Base-by-base conservation (phyloP, 495 filamentous ascomycete species). In the Aspergillus sparsus region DNA sequence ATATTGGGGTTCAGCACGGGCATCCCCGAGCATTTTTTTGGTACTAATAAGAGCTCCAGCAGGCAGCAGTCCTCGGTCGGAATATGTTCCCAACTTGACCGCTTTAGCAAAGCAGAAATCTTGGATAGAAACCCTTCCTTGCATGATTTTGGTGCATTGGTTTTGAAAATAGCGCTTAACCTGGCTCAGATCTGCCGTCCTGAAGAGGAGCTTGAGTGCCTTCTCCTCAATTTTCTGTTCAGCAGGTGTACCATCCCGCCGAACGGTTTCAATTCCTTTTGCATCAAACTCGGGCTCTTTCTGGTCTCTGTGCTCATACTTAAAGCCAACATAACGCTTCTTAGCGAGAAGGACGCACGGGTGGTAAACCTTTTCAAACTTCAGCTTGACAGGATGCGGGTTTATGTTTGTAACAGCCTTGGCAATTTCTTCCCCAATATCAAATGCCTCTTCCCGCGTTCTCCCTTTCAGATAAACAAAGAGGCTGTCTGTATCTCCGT, bases 221-320 rank as follows among this genome's bases (percentile, higher is more conserved):
- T 92, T 95, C 75, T 98, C 94, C 77, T 97, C 92, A 62, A 98
- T 97, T 77, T 93, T 97, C 70, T 98, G 95, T 71, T 96, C 91
- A 0, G 93, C 94, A 0, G 93, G 92, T 3, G 91, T 97, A 47
- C 94, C 94, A 73, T 98, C 94, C 55, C 94, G 84, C 8, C 94
- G 84, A 31, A 98, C 93, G 0, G 95, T 98, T 77, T 98, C 94
- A 58, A 97, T 98, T 33, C 94, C 94, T 69, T 98, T 98, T 45
- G 95, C 94, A 68, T 98, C 94, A 62, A 98, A 98, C 16, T 95
- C 91, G 18, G 94, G 95, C 61, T 89, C 85, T 16, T 71, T 78
- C 69, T 98, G 93, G 15, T 82, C 74, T 31, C 82, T 84, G 61
- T 82, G 83, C 68, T 98, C 94, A 74, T 95, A 98, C 69, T 96